phyloP scores from a whole-genome alignment of 1,284 basidiomycete species.

The Melampsora abietis-canadensis region DNA sequence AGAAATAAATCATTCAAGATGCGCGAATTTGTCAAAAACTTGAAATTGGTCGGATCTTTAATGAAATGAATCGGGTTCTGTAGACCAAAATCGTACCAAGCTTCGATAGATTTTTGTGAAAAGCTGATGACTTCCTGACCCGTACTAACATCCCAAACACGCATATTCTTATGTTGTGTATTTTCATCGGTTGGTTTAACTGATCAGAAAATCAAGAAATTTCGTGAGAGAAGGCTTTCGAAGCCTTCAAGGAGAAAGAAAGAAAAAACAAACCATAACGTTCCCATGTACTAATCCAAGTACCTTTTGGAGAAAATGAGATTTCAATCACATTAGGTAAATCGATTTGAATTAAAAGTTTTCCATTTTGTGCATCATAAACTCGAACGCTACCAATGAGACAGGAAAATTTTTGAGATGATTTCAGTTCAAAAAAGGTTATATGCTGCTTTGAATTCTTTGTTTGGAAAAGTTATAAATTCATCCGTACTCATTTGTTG shows the following conservation, averaged over 20 bases:
- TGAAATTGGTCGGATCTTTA: not conserved
- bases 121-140: slow-evolving; percentile 77
- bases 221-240: not conserved
- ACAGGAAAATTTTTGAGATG: slow-evolving; percentile 10
- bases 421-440: slow-evolving; percentile 29
- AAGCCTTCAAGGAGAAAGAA: not conserved
- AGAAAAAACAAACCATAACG: slow-evolving; percentile 63
- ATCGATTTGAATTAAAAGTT: slow-evolving; percentile 45
- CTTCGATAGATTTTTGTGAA: slow-evolving; percentile 75
- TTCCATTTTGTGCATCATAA: slow-evolving; percentile 37
- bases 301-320: slow-evolving; percentile 85
- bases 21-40: not conserved
- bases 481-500: slow-evolving; percentile 66
- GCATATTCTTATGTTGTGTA: slow-evolving; percentile 78
- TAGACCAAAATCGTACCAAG: slow-evolving; percentile 63
- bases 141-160: slow-evolving; percentile 74
- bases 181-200: slow-evolving; percentile 65
- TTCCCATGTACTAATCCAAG: slow-evolving; percentile 91
- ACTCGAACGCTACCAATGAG: slow-evolving; percentile 6
- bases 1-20: not conserved
- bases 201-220: not conserved
- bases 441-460: not conserved
- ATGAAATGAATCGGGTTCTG: not conserved
- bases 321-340: slow-evolving; percentile 75
- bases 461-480: slow-evolving; percentile 22